Percentiles rank a stretch among this genome's conserved stretches.
phyloP scores from a whole-genome alignment of 208 protist genomes.

The Leptomonas seymouri region DNA sequence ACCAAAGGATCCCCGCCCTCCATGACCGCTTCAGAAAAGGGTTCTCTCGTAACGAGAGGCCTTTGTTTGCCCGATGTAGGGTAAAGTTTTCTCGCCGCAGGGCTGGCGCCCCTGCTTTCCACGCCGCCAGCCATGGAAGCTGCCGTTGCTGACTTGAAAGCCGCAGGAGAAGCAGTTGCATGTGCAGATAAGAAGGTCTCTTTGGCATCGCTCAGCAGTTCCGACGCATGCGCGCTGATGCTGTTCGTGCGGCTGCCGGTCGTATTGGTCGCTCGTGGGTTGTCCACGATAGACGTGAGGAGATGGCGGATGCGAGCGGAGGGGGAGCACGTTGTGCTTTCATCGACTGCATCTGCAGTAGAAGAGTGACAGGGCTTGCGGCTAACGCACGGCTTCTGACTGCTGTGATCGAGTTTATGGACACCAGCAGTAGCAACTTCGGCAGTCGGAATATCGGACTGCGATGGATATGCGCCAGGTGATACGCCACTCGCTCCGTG shows the following conservation, averaged over 20 bases:
- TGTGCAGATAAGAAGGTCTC: not conserved
- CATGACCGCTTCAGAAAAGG: conserved; percentile 12
- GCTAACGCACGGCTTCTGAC: no score
- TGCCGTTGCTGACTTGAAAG: not conserved
- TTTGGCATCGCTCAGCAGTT: not conserved
- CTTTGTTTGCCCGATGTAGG: not conserved
- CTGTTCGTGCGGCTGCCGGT: not conserved
- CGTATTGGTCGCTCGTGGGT: not conserved
- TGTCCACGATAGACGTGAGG: conserved; percentile 17
- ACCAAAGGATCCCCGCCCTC: conserved; percentile 30
- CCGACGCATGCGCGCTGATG: not conserved
- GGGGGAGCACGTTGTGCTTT: not conserved
- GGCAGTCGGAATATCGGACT: no score
- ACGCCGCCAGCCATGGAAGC: not conserved
- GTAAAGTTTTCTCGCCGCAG: not conserved
- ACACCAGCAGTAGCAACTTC: no score
- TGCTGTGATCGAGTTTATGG: no score
- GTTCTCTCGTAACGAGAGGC: not conserved
- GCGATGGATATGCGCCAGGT: no score
- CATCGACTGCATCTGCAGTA: not conserved
- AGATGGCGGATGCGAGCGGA: conserved; percentile 17
- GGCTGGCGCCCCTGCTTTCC: conserved; percentile 7
- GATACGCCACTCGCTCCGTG: no score
- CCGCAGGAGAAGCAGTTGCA: conserved; percentile 1
- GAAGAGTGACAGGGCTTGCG: not conserved